Evolutionary conservation across 2,329 filamentous ascomycete genomes (phyloP).

Genomic region (Alternaria dauci): DNA sequence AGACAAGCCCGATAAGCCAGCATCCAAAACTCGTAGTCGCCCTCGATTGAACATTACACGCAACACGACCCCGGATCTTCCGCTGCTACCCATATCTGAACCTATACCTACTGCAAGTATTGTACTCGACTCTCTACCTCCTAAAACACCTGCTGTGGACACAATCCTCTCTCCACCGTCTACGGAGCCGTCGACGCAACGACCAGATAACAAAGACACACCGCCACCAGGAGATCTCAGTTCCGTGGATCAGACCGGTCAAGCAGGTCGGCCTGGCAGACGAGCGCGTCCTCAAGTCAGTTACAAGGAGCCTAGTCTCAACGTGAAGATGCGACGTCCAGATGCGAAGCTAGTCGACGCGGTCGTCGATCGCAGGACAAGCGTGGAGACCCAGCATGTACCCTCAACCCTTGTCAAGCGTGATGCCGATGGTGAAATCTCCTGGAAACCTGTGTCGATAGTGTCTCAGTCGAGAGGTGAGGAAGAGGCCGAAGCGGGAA

Average conservation of each 20-base stretch:
- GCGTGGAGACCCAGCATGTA: conserved; percentile 34
- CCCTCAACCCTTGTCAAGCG: conserved; percentile 40
- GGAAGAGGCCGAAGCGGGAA: conserved; percentile 43
- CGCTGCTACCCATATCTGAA: conserved; percentile 31
- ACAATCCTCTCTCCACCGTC: conserved; percentile 56
- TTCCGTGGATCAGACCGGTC: conserved; percentile 44
- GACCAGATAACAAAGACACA: conserved; percentile 52
- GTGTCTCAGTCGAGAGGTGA: conserved; percentile 26
- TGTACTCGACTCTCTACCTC: conserved; percentile 48
- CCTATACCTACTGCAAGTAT: conserved; percentile 40
- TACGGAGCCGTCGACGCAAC: conserved; percentile 52
- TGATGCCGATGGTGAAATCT: conserved; percentile 34
- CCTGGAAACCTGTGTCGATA: conserved; percentile 41
- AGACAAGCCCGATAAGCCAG: conserved; percentile 31
- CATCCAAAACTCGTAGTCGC: conserved; percentile 33
- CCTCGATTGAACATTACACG: conserved; percentile 37
- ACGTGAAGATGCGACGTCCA: conserved; percentile 60
- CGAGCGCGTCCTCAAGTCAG: conserved; percentile 58
- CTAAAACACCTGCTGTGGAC: conserved; percentile 50
- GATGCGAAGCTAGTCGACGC: conserved; percentile 58
- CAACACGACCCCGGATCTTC: conserved; percentile 32
- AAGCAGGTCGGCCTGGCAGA: conserved; percentile 53
- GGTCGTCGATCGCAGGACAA: conserved; percentile 43
- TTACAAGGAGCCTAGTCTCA: conserved; percentile 60
- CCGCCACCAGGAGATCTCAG: conserved; percentile 54